Base-by-base conservation (phyloP, 2,329 filamentous ascomycete species). In the Aspergillus fijiensis region DNA sequence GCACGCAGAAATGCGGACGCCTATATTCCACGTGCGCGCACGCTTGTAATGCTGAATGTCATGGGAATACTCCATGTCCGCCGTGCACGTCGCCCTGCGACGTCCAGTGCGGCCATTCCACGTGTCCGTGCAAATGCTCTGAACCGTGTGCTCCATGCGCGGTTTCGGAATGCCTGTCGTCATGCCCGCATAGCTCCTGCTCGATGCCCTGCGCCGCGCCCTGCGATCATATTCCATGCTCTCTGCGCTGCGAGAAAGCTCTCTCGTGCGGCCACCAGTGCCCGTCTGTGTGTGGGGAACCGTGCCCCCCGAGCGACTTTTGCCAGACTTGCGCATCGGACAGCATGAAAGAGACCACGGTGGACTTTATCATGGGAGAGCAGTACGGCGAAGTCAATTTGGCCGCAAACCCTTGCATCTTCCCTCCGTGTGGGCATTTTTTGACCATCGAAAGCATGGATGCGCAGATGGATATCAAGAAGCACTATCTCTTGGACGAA, bases 151-250 rank as follows among this genome's bases (percentile, higher is more conserved):
- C 76, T 2, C 87, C 87, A 0, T 90, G 88, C 64, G 82, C 82
- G 0, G 82, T 86, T 62, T 72, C 73, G 21, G 63, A 69, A 1
- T 90, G 87, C 63, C 71, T 78, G 0, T 88, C 83, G 33, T 67
- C 66, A 3, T 89, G 87, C 62, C 77, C 79, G 7, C 87, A 90
- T 65, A 74, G 67, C 23, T 29, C 55, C 2, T 84, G 81, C 55
- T 72, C 72, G 0, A 79, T 86, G 78, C 84, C 84, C 19, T 91
- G 89, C 62, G 86, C 86, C 0, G 88, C 84, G 0, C 88, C 89
- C 0, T 92, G 88, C 68, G 79, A 89, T 63, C 82, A 85, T 74
- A 68, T 90, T 0, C 89, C 89, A 1, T 92, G 88, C 69, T 83
- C 82, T 1, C 71, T 80, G 64, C 79, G 88, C 9, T 92, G 89